Evolutionary conservation across 495 filamentous ascomycete species (phyloP), one percentile per base, ranked within the genome.

Genomic region (Xylaria palmicola): DNA sequence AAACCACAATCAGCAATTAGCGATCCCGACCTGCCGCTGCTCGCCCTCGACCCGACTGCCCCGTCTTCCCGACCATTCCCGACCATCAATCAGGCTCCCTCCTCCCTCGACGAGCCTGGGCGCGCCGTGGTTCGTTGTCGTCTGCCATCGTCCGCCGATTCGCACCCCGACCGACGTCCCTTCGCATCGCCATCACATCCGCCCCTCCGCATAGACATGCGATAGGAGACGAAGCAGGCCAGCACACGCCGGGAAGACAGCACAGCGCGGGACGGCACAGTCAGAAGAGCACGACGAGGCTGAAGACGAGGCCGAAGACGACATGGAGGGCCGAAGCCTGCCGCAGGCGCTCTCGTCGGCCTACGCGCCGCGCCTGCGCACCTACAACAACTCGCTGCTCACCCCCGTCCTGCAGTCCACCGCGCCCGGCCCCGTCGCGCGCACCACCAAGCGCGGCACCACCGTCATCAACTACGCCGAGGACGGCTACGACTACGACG

Each of bases 381-480:
- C 88, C 55, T 99, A 93, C 79, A 89, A 87, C 63, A 98, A 97
- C 77, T 90, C 94, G 62, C 85, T 99, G 60, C 84, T 98, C 56
- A 90, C 92, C 10, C 93, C 94, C 30, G 86, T 97, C 59, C 85
- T 93, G 55, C 90, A 88, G 62, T 85, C 86, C 24, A 74, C 80
- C 27, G 77, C 79, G 60, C 81, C 88, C 62, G 88, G 84, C 26
- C 89, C 90, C 8, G 79, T 85, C 19, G 82, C 90, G 60, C 86
- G 93, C 68, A 97, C 92, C 19, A 98, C 94, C 19, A 99, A 99
- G 77, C 90, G 94, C 71, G 95, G 94, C 37, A 98, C 94, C 2
- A 91, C 90, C 39, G 90, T 92, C 44, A 93, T 97, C 69, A 98
- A 97, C 73, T 99, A 99, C 68, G 93, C 94, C 29, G 94, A 99